Conservation (phyloP, 2,329 filamentous ascomycete genomes). For the Fonsecaea pugnacius region DNA sequence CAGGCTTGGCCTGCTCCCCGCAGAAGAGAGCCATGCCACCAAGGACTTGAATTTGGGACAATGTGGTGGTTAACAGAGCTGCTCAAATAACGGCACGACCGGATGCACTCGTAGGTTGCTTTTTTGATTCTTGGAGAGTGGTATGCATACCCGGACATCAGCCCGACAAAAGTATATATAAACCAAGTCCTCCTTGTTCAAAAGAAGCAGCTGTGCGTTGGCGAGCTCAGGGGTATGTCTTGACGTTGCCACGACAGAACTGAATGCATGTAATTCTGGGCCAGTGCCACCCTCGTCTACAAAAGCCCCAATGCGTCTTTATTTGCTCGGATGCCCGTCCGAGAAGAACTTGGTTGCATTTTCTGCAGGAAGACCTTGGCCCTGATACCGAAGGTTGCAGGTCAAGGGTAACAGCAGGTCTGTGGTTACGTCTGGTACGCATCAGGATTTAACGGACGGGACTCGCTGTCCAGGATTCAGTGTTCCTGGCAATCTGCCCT, state of each 20-base stretch:
- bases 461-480: not conserved
- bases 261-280: not conserved
- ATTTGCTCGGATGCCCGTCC: not conserved
- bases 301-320: not conserved
- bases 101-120: not conserved
- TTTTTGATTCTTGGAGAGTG: not conserved
- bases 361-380: not conserved
- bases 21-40: not conserved
- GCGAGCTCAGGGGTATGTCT: not conserved
- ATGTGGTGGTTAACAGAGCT: not conserved
- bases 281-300: not conserved
- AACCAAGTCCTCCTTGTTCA: not conserved
- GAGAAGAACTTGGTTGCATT: not conserved
- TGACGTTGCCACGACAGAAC: not conserved
- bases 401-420: not conserved
- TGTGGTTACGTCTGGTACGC: not conserved
- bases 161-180: not conserved
- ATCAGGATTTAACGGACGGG: not conserved
- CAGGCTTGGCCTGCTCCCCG: not conserved
- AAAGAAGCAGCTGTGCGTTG: not conserved
- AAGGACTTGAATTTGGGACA: not conserved
- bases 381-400: not conserved
- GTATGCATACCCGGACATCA: not conserved
- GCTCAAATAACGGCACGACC: not conserved
- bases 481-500: not conserved